These are phyloP conservation scores for Mycena kentingensis DNA, from an alignment of 768 basidiomycete genomes.

Conservation along the genomic window DNA sequence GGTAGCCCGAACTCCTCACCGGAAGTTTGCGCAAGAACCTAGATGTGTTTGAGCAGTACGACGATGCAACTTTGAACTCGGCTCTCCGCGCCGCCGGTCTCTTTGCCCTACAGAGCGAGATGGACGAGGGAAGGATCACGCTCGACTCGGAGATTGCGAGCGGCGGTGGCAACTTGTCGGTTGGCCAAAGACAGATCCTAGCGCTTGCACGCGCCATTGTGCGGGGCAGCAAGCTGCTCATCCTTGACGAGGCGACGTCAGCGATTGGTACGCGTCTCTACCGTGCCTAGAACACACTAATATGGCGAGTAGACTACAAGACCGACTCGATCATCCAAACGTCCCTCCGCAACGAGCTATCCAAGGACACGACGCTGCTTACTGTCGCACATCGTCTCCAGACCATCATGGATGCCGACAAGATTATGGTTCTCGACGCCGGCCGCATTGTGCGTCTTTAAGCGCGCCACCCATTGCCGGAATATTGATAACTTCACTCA, in stretches of 20 bases:
- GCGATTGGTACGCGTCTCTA: neutral
- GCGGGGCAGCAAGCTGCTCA: conserved; percentile 25
- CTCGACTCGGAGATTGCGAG: conserved; percentile 35
- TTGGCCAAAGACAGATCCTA: conserved; percentile 52
- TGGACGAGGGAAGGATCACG: conserved; percentile 29
- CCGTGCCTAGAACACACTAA: conserved; percentile 4
- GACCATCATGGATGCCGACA: conserved; percentile 37
- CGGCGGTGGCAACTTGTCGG: conserved; percentile 36
- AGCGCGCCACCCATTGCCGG: no score
- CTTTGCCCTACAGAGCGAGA: conserved; percentile 37
- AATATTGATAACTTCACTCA: conserved; percentile 12
- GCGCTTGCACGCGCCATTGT: conserved; percentile 33
- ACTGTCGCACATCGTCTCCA: conserved; percentile 34
- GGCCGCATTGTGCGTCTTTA: conserved; percentile 45
- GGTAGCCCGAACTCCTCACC: conserved; percentile 38
- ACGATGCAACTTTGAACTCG: conserved; percentile 41
- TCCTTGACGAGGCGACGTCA: conserved; percentile 20
- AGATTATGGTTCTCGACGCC: conserved; percentile 45
- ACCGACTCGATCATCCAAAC: conserved; percentile 49
- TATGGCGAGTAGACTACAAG: conserved; percentile 22
- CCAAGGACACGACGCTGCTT: conserved; percentile 35
- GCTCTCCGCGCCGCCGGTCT: conserved; percentile 40
- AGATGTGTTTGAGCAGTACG: conserved; percentile 49
- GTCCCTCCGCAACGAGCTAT: conserved; percentile 40
- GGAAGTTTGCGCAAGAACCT: conserved; percentile 49